Percentiles rank a stretch among this genome's conserved stretches.
Evolutionary conservation across 2,329 filamentous ascomycete genomes (phyloP).

Genomic region (Penicillium olsonii): DNA sequence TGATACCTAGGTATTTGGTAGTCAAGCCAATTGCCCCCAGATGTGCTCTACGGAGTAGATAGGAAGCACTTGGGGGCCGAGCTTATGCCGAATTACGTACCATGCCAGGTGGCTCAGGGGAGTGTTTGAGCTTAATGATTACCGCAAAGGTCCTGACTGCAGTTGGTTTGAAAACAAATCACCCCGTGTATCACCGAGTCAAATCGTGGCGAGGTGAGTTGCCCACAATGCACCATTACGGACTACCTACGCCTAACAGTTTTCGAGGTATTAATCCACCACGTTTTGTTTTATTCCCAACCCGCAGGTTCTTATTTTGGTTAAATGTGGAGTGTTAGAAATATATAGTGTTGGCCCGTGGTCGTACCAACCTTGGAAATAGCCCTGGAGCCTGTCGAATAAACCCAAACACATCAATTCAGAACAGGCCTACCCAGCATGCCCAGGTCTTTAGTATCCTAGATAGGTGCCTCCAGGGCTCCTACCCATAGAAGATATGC

Average conservation of each 20-base stretch:
- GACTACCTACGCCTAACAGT: too few relatives aligned
- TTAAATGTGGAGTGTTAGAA: background rate
- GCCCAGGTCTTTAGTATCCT: background rate
- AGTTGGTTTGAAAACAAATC: background rate
- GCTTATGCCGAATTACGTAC: background rate
- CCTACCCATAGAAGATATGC: background rate
- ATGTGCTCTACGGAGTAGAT: background rate
- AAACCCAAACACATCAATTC: background rate
- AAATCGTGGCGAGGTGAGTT: background rate
- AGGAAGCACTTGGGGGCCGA: too few relatives aligned
- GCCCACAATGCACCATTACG: too few relatives aligned
- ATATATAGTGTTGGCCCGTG: background rate
- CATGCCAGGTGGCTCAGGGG: background rate
- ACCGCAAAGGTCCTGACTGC: background rate
- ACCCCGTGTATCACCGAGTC: constrained; percentile 2
- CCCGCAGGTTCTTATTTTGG: background rate
- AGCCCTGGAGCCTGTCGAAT: background rate
- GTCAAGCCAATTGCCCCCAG: too few relatives aligned
- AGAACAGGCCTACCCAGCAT: constrained; percentile 1
- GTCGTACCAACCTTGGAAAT: background rate
- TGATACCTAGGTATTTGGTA: too few relatives aligned
- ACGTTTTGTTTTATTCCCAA: too few relatives aligned
- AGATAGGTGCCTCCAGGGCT: background rate
- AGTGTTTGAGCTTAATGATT: background rate
- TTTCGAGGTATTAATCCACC: too few relatives aligned